phyloP scores from a whole-genome alignment of 148 eudicot species.

The Talinum fruticosum region DNA sequence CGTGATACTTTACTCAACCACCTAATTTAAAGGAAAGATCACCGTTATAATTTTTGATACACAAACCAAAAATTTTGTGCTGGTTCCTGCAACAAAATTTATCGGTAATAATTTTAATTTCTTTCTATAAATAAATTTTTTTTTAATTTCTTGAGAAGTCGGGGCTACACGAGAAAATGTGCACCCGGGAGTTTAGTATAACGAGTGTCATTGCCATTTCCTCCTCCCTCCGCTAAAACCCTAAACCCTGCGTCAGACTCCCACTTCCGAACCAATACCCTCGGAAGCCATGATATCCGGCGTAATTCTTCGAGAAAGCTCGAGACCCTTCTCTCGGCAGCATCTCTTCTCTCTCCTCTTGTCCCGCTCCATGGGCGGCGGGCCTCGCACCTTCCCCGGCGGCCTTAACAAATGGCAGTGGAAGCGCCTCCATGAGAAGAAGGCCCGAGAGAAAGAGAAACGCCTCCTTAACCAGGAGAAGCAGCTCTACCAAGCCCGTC shows the following conservation, averaged over 20 bases:
- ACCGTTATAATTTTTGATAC: no score
- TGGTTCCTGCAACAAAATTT: no score
- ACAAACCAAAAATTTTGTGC: no score
- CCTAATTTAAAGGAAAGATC: no score
- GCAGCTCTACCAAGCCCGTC: constrained; percentile 80
- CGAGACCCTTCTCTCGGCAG: constrained; percentile 16
- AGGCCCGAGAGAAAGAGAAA: constrained; percentile 71
- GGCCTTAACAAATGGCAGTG: constrained; percentile 96
- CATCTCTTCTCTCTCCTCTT: constrained; percentile 32
- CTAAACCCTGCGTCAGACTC: constrained; percentile 14
- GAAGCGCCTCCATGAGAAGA: constrained; percentile 91
- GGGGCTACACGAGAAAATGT: no score
- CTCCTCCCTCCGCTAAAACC: constrained; percentile 15
- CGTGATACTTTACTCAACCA: no score
- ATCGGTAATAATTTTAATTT: no score
- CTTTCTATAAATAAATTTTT: no score
- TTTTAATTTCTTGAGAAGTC: no score
- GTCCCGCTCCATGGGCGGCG: constrained; percentile 79
- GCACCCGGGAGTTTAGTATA: no score
- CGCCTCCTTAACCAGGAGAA: constrained; percentile 73
- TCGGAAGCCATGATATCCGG: constrained; percentile 9
- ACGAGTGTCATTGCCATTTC: no score
- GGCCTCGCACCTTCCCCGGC: constrained; percentile 87
- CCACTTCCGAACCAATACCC: background rate
- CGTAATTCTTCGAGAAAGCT: constrained; percentile 30